These are phyloP conservation scores for Epichloe typhina DNA, from an alignment of 2,329 filamentous ascomycete species.

Conservation along the genomic window DNA sequence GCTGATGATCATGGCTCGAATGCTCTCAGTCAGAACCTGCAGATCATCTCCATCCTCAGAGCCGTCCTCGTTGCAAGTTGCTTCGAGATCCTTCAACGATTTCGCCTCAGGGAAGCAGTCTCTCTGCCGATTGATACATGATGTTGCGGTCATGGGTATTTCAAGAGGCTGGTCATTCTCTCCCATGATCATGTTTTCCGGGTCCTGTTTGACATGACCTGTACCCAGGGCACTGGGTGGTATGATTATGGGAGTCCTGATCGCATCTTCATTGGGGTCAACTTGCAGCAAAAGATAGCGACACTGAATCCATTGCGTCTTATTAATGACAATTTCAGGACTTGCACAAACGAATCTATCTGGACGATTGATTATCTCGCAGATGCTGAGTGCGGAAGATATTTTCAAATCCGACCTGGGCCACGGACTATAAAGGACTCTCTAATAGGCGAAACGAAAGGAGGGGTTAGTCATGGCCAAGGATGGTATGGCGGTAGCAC, in stretches of 20 bases:
- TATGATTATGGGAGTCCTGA: constrained; percentile 6
- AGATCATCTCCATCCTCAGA: constrained; percentile 1
- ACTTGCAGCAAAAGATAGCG: constrained; percentile 58
- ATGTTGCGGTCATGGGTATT: constrained; percentile 18
- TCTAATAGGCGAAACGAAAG: background rate
- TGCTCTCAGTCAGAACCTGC: background rate
- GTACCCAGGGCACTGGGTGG: background rate
- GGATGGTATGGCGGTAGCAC: background rate
- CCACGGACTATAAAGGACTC: constrained; percentile 34
- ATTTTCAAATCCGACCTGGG: constrained; percentile 51
- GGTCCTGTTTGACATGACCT: constrained; percentile 17
- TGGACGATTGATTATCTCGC: constrained; percentile 72
- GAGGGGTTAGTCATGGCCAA: background rate
- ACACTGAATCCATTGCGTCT: constrained; percentile 80
- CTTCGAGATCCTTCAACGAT: background rate
- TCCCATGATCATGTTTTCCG: constrained; percentile 7
- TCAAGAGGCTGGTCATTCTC: background rate
- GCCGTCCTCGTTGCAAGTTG: background rate
- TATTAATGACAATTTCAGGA: constrained; percentile 58
- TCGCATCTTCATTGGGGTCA: constrained; percentile 4
- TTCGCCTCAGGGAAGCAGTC: background rate
- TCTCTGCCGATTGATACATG: constrained; percentile 3
- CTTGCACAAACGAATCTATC: constrained; percentile 37
- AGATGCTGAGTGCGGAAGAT: constrained; percentile 52
- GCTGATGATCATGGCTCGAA: background rate